phyloP scores from a whole-genome alignment of 768 basidiomycete genomes.

The Collybia sp. region DNA sequence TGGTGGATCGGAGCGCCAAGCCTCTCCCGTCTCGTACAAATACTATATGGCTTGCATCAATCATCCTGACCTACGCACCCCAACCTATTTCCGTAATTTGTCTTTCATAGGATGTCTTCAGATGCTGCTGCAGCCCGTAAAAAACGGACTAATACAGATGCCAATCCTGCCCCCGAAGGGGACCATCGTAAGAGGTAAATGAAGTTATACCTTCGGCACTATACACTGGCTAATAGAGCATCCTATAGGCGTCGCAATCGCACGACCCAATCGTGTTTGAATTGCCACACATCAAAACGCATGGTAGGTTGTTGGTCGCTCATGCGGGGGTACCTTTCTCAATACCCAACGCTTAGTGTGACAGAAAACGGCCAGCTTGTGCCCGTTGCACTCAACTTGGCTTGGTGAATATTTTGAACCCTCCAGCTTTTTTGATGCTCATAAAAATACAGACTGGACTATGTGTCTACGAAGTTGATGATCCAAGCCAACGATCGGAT shows the following conservation, averaged over 20 bases:
- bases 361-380: conserved; percentile 46
- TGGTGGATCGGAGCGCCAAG: conserved; percentile 17
- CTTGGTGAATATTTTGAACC: conserved; percentile 25
- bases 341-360: conserved; percentile 29
- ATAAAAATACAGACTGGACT: conserved; percentile 56
- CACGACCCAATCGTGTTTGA: conserved; percentile 69
- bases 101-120: conserved; percentile 20
- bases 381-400: conserved; percentile 48
- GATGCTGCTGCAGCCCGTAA: conserved; percentile 19
- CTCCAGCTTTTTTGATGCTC: background rate
- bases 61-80: conserved; percentile 11
- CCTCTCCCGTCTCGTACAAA: conserved; percentile 16
- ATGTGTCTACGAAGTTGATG: conserved; percentile 83
- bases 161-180: conserved; percentile 33
- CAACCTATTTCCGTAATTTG: conserved; percentile 4
- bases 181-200: conserved; percentile 50
- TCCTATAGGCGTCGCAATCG: conserved; percentile 53
- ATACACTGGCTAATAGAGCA: conserved; percentile 1
- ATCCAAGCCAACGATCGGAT: conserved; percentile 54
- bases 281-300: conserved; percentile 70
- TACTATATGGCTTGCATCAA: conserved; percentile 12
- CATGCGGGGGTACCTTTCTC: background rate
- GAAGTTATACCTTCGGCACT: conserved; percentile 1
- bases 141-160: conserved; percentile 19
- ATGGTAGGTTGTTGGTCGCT: conserved; percentile 42